A percentile compares a stretch with the other conserved stretches of the same genome.
phyloP scores from a whole-genome alignment of 2,329 filamentous ascomycete species.

The Talaromyces islandicus region DNA sequence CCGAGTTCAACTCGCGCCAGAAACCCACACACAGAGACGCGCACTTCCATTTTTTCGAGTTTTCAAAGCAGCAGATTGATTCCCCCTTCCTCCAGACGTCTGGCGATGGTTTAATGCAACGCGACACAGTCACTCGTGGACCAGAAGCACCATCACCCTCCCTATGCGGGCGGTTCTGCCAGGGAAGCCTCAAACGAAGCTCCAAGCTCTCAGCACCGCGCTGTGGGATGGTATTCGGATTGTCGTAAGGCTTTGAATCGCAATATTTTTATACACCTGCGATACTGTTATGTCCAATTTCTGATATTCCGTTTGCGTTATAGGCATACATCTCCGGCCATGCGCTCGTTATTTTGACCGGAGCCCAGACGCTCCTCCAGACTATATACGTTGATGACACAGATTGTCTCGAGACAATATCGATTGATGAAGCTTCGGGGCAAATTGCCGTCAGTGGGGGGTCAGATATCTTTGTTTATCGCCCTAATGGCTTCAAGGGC shows the following conservation, averaged over 20 bases:
- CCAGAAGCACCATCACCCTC: constrained; percentile 25
- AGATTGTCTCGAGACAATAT: constrained; percentile 65
- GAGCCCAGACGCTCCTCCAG: constrained; percentile 69
- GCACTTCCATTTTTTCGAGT: background rate
- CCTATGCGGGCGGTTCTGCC: constrained; percentile 75
- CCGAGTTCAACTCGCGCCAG: background rate
- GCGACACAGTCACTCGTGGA: constrained; percentile 13
- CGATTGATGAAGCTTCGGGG: constrained; percentile 73
- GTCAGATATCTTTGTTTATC: constrained; percentile 66
- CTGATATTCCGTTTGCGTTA: background rate
- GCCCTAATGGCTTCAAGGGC: constrained; percentile 64
- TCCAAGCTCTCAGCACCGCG: constrained; percentile 69
- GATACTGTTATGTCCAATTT: background rate
- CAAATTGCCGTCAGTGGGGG: constrained; percentile 75
- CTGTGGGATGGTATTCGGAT: constrained; percentile 67
- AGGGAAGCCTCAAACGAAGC: constrained; percentile 69
- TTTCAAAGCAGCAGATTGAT: background rate
- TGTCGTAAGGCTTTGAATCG: constrained; percentile 51
- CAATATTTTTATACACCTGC: background rate
- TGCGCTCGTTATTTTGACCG: constrained; percentile 76
- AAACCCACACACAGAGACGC: background rate
- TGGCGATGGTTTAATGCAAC: constrained; percentile 28
- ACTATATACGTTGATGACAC: constrained; percentile 81
- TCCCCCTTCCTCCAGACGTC: background rate
- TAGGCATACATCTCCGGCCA: constrained; percentile 86